phyloP scores from a whole-genome alignment of 495 filamentous ascomycete species.

The Ascodesmis nigricans region DNA sequence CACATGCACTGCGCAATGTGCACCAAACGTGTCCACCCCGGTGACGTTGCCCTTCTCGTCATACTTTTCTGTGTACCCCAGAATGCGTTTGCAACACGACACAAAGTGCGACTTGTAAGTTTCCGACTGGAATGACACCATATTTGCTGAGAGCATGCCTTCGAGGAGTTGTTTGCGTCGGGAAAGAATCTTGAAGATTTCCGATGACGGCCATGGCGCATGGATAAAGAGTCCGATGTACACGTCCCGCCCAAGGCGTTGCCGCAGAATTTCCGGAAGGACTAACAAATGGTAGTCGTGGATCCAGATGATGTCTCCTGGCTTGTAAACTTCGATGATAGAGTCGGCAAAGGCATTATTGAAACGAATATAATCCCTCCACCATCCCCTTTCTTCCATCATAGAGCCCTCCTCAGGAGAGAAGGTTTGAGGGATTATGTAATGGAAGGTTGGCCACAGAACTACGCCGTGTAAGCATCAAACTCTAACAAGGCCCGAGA shows the following conservation, averaged over 20 bases:
- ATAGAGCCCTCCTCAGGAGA: constrained; percentile 52
- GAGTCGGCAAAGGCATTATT: constrained; percentile 73
- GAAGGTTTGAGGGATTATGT: constrained; percentile 46
- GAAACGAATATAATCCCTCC: constrained; percentile 72
- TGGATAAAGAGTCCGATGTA: constrained; percentile 85
- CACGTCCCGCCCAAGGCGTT: constrained; percentile 52
- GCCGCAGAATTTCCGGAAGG: constrained; percentile 62
- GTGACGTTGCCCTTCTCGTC: constrained; percentile 28
- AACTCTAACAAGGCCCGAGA: too few relatives aligned
- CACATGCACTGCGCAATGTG: constrained; percentile 68
- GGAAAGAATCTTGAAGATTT: constrained; percentile 69
- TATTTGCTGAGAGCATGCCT: constrained; percentile 68
- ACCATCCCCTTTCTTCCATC: constrained; percentile 52
- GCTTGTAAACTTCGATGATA: constrained; percentile 64
- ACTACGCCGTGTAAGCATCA: constrained; percentile 12
- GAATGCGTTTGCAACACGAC: constrained; percentile 70
- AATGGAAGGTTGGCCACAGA: constrained; percentile 76
- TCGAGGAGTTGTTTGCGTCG: constrained; percentile 70
- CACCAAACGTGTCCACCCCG: constrained; percentile 71
- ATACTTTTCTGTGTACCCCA: constrained; percentile 54
- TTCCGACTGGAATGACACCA: constrained; percentile 82
- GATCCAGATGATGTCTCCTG: constrained; percentile 72
- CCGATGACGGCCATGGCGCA: constrained; percentile 80
- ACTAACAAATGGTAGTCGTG: constrained; percentile 85
- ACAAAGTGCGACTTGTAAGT: constrained; percentile 82